These are phyloP conservation scores for Rutstroemia sp. DNA, from an alignment of 2,329 filamentous ascomycete species.

Conservation along the genomic window DNA sequence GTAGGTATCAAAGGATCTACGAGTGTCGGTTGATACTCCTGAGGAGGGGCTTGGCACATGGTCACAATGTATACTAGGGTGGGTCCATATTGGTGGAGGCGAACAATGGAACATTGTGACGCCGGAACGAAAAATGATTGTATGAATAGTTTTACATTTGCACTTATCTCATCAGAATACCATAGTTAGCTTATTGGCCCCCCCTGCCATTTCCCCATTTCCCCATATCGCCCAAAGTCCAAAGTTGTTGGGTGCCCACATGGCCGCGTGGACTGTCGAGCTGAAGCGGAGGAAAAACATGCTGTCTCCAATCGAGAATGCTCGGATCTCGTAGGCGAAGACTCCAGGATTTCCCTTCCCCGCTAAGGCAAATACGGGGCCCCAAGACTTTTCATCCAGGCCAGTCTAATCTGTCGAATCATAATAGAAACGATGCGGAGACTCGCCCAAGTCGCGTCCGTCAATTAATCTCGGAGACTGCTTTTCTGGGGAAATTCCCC, in stretches of 20 bases:
- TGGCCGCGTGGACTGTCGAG: no score
- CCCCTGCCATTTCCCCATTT: neutral
- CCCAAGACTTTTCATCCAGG: no score
- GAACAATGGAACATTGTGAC: neutral
- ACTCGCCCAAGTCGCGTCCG: neutral
- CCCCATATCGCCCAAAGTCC: no score
- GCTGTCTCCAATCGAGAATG: no score
- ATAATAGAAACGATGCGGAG: neutral
- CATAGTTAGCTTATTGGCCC: neutral
- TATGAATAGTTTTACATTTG: neutral
- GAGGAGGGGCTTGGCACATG: neutral
- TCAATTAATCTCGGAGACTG: neutral
- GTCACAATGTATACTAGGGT: neutral
- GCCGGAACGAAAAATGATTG: neutral
- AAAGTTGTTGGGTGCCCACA: no score
- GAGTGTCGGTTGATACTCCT: neutral
- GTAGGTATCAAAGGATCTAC: neutral
- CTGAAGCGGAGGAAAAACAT: no score
- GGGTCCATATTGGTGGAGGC: neutral
- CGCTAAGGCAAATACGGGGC: no score
- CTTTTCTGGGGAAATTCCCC: conserved; percentile 6
- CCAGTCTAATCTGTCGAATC: no score
- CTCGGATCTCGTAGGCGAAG: no score
- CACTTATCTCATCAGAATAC: neutral
- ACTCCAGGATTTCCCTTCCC: no score